Evolutionary conservation across 192 early-diverging fungal genomes (phyloP), one percentile per base, ranked within the genome.

Genomic region (Backusella mclennaniae): DNA sequence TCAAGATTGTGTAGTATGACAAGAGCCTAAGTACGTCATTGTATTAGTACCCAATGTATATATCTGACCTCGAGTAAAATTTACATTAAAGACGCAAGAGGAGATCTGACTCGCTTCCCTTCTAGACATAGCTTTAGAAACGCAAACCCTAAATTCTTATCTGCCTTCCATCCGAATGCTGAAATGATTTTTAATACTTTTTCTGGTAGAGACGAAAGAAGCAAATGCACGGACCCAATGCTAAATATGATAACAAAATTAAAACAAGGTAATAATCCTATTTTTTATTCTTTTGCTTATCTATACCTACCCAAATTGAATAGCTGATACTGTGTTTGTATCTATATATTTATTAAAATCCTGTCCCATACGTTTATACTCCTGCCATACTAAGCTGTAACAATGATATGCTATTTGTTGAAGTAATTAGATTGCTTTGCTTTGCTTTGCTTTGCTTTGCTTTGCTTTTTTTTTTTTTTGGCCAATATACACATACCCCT

Each of bases 11-110:
- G 67, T 82, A 82, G 35, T 82, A 82, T 8, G 81, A 67, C 31
- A 82, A 41, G 2, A 82, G 39, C 69, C 81, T 82, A 52, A 3
- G 35, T 46, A 52, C 2, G 6, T 46, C 0, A 59, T 14, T 8
- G n/a, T 9, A 23, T 21, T 21, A 35, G 23, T 53, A 11, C 1
- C 11, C 26, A 23, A 74, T 14, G 12, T 2, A 71, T 71, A 6
- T 15, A 63, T 29, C 8, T 29, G 3, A 29, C 12, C 6, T 63
- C 4, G 1, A 29, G 11, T 26, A 21, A 67, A 7, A 80, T 75
- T 79, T 84, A 88, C 87, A 86, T 82, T n/a, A 88, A 75, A 2
- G 87, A 88, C 35, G 85, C 85, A 26, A 88, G 59, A 1, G 87
- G 87, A 3, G 87, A 86, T 69, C 87, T 80, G 17, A 88, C 84